A percentile compares a stretch with the other conserved stretches of the same genome.
Conservation (phyloP, 2,329 filamentous ascomycete genomes). For the Nemania sp. region DNA sequence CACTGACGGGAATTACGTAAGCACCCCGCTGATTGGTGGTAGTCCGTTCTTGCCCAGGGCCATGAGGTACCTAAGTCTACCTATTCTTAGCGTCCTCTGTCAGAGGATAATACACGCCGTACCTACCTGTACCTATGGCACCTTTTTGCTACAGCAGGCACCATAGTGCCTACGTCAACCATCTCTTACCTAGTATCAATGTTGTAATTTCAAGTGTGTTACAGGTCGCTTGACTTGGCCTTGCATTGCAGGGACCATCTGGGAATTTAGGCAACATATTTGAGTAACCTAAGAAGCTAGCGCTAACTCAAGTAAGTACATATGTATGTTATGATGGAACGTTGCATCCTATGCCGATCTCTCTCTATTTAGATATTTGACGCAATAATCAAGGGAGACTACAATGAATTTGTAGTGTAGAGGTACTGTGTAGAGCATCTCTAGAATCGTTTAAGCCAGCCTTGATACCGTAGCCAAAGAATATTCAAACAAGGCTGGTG, state of each 20-base stretch:
- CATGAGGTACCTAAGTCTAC: neutral
- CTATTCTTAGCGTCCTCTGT: neutral
- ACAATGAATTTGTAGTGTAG: too few species aligned
- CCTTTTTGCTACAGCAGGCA: too few species aligned
- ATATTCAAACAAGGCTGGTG: too few species aligned
- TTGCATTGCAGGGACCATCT: neutral
- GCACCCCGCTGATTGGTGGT: slow-evolving; percentile 25
- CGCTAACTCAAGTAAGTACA: neutral
- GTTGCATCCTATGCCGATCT: too few species aligned
- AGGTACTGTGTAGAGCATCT: too few species aligned
- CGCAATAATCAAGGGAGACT: too few species aligned
- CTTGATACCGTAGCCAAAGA: too few species aligned
- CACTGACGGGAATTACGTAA: slow-evolving; percentile 17
- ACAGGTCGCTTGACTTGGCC: neutral
- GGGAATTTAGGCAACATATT: neutral
- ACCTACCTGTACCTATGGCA: too few species aligned
- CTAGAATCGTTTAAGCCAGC: too few species aligned
- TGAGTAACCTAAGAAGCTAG: neutral
- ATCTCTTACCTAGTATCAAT: too few species aligned
- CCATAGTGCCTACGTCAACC: too few species aligned
- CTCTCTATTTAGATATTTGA: neutral
- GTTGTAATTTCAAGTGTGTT: neutral
- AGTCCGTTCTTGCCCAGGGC: slow-evolving; percentile 7
- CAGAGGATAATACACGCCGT: too few species aligned
- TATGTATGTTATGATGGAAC: neutral